Conservation (phyloP, 129 eudicot species). For the Arctium lappa region DNA sequence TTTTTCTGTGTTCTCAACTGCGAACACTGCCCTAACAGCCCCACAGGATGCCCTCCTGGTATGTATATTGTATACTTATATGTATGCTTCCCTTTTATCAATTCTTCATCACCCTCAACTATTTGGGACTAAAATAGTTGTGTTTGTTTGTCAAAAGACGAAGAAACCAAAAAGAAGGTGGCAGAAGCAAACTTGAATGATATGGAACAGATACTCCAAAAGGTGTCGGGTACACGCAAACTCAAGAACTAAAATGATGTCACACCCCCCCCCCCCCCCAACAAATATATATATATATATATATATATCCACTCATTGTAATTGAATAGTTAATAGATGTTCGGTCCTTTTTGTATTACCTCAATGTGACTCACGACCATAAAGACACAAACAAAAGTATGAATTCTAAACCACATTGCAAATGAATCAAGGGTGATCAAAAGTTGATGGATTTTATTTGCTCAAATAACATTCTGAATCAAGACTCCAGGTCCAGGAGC, state of each 20-base stretch:
- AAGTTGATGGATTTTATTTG: conserved; percentile 17
- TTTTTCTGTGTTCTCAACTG: conserved; percentile 30
- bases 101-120: background rate
- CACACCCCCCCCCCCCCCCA: background rate
- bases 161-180: conserved; percentile 27
- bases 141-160: conserved; percentile 15
- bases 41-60: conserved; percentile 27
- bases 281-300: no score
- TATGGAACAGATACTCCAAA: conserved; percentile 9
- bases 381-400: background rate
- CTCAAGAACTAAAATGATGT: conserved; percentile 12
- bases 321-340: background rate
- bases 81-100: background rate
- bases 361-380: background rate
- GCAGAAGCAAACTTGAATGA: conserved; percentile 20
- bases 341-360: background rate
- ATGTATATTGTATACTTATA: background rate
- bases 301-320: background rate
- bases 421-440: conserved; percentile 1
- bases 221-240: conserved; percentile 5
- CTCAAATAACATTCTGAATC: conserved; percentile 14
- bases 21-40: conserved; percentile 28
- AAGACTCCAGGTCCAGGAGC: background rate
- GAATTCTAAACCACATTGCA: background rate
- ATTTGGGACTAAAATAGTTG: background rate